A percentile compares a stretch with the other conserved stretches of the same genome.
These are phyloP conservation scores for Talaromyces ruber DNA, from an alignment of 495 filamentous ascomycete genomes.

Conservation along the genomic window DNA sequence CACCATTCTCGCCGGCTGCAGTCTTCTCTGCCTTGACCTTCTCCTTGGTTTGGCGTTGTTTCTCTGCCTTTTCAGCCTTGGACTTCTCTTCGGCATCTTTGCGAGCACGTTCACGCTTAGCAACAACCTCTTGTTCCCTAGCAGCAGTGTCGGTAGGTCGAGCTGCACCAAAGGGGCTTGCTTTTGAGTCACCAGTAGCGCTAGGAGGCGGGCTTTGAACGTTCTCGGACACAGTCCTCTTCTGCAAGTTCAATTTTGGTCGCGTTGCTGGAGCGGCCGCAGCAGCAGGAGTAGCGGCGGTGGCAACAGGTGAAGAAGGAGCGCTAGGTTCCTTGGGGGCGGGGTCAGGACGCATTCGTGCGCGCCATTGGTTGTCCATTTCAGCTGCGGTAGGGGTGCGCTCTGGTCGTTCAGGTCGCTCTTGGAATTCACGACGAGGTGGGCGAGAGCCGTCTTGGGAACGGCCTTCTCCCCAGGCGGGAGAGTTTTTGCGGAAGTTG, in stretches of 20 bases:
- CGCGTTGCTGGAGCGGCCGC: slow-evolving; percentile 49
- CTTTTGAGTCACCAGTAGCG: slow-evolving; percentile 56
- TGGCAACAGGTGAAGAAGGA: slow-evolving; percentile 54
- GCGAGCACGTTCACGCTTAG: slow-evolving; percentile 76
- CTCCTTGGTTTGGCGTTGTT: slow-evolving; percentile 39
- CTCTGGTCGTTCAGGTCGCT: slow-evolving; percentile 46
- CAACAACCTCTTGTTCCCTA: slow-evolving; percentile 80
- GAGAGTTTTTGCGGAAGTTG: slow-evolving; percentile 55
- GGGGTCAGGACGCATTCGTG: slow-evolving; percentile 70
- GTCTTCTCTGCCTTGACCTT: slow-evolving; percentile 45
- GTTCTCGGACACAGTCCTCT: slow-evolving; percentile 78
- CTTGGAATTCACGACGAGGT: slow-evolving; percentile 71
- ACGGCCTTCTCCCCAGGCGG: slow-evolving; percentile 80
- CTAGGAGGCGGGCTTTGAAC: slow-evolving; percentile 34
- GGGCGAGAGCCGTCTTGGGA: slow-evolving; percentile 75
- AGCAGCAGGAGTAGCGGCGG: slow-evolving; percentile 30
- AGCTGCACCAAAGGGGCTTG: slow-evolving; percentile 87
- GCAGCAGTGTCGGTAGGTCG: slow-evolving; percentile 83
- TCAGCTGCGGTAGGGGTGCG: slow-evolving; percentile 76
- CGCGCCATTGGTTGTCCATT: slow-evolving; percentile 78
- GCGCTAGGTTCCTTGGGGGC: slow-evolving; percentile 53
- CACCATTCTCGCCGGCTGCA: slow-evolving; percentile 35
- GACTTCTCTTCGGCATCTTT: slow-evolving; percentile 84
- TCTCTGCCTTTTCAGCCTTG: slow-evolving; percentile 57
- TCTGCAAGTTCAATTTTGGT: slow-evolving; percentile 74